Percentiles rank a stretch among this genome's conserved stretches.
Evolutionary conservation across 495 filamentous ascomycete species (phyloP).

Genomic region (Penicillium chermesinum): DNA sequence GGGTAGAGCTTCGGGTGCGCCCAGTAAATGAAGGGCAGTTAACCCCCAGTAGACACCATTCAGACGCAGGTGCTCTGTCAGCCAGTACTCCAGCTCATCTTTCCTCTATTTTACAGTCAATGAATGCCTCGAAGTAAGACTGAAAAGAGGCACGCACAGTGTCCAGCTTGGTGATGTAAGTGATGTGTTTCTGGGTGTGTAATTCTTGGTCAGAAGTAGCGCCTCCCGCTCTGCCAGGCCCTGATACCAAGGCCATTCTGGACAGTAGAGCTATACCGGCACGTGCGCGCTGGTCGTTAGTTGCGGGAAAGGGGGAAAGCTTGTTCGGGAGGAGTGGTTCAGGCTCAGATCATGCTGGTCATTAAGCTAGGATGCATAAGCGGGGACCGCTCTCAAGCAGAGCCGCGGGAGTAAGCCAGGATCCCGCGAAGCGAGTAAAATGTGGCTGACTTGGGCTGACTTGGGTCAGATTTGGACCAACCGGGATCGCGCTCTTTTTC

Average conservation of each 20-base stretch:
- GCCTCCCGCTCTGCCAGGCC: conserved; percentile 52
- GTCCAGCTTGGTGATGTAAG: conserved; percentile 91
- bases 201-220: conserved; percentile 50
- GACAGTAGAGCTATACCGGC: too few relatives aligned
- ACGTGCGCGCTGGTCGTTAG: conserved; percentile 7
- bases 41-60: conserved; percentile 97
- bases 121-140: conserved; percentile 3
- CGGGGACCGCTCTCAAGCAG: conserved; percentile 3
- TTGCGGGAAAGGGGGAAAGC: conserved; percentile 5
- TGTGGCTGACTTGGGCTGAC: background rate
- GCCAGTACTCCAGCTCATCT: conserved; percentile 94
- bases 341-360: conserved; percentile 17
- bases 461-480: background rate
- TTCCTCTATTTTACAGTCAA: conserved; percentile 53
- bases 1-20: conserved; percentile 72
- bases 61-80: conserved; percentile 91
- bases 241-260: conserved; percentile 57
- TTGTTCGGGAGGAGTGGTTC: conserved; percentile 2
- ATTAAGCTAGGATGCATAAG: conserved; percentile 15
- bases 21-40: conserved; percentile 79
- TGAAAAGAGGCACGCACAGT: conserved; percentile 52
- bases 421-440: conserved; percentile 9
- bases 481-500: background rate
- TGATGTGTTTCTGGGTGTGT: conserved; percentile 72
- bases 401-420: conserved; percentile 10